Evolutionary conservation across 345 rosid species (phyloP).

Genomic region (Tarenaya hassleriana): DNA sequence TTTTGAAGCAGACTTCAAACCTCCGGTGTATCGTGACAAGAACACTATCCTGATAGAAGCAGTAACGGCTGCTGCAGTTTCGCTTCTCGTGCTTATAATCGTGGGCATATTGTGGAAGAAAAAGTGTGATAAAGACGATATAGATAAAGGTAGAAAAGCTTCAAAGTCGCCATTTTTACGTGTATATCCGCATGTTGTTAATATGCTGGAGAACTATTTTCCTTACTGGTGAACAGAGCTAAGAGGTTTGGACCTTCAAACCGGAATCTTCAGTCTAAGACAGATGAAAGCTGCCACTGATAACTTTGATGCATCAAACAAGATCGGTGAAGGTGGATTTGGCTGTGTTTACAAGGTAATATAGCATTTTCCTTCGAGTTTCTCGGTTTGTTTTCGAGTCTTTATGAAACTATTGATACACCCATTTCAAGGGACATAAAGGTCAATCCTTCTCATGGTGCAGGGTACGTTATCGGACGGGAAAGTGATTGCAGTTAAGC

Average conservation of each 20-base stretch:
- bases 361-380: neutral
- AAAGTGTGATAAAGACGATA: constrained; percentile 42
- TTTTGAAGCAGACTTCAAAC: constrained; percentile 47
- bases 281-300: constrained; percentile 68
- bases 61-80: constrained; percentile 31
- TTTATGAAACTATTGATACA: neutral
- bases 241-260: constrained; percentile 54
- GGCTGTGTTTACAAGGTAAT: constrained; percentile 68
- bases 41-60: constrained; percentile 23
- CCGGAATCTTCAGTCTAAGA: constrained; percentile 51
- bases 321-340: constrained; percentile 81
- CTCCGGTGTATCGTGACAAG: constrained; percentile 37
- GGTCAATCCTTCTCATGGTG: constrained; percentile 12
- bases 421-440: neutral
- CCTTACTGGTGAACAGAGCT: constrained; percentile 36
- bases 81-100: constrained; percentile 32
- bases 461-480: constrained; percentile 70
- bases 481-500: constrained; percentile 62
- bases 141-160: constrained; percentile 48
- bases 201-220: neutral
- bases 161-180: too few relatives aligned
- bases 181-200: neutral
- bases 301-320: constrained; percentile 48
- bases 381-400: neutral
- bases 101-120: constrained; percentile 38